A percentile compares a stretch with the other conserved stretches of the same genome.
phyloP scores from a whole-genome alignment of 208 protist species.

The Angomonas ambiguus region DNA sequence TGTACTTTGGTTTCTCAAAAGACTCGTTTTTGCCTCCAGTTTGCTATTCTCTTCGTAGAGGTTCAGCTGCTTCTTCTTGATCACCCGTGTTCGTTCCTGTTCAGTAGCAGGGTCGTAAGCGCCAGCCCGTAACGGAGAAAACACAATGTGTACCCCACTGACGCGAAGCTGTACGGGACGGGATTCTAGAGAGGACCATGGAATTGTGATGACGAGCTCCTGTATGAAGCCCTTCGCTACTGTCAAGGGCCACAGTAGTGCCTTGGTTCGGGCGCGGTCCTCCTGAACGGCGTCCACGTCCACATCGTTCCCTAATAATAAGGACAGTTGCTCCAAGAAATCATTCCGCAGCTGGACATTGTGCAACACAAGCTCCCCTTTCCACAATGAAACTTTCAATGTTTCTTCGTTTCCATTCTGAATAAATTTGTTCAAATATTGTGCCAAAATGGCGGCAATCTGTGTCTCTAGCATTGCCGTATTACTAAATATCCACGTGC shows the following conservation, averaged over 20 bases:
- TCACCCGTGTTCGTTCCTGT: conserved; percentile 29
- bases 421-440: conserved; percentile 66
- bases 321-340: conserved; percentile 51
- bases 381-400: conserved; percentile 77
- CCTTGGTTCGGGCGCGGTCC: conserved; percentile 3
- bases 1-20: background rate
- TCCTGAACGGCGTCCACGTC: background rate
- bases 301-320: conserved; percentile 15
- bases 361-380: conserved; percentile 60
- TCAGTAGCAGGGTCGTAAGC: conserved; percentile 56
- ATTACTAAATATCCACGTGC: no score
- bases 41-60: conserved; percentile 45
- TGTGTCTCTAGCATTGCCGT: conserved; percentile 71
- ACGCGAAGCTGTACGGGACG: conserved; percentile 62
- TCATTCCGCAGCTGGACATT: conserved; percentile 64
- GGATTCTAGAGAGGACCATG: conserved; percentile 67
- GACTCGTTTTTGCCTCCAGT: background rate
- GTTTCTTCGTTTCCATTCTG: conserved; percentile 68
- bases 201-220: conserved; percentile 57
- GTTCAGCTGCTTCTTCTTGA: conserved; percentile 57
- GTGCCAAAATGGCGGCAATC: conserved; percentile 55
- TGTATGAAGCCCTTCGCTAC: conserved; percentile 65
- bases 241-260: conserved; percentile 66
- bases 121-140: conserved; percentile 55
- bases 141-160: conserved; percentile 61